phyloP scores from a whole-genome alignment of 805 yeast genomes.

The Groenewaldozyma salmanticensis region DNA sequence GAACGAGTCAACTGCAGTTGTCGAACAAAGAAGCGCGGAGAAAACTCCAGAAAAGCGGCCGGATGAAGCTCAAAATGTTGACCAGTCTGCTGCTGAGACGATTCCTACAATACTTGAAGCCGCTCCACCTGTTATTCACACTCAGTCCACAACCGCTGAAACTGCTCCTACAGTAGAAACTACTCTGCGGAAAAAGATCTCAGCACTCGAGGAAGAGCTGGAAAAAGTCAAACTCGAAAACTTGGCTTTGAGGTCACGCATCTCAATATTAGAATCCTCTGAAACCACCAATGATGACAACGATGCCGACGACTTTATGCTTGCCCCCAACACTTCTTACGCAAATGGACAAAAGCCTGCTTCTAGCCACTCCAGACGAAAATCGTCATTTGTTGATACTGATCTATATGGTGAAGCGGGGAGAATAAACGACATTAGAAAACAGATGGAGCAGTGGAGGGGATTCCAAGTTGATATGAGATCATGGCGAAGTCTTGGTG shows the following conservation, averaged over 20 bases:
- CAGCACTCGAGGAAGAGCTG: constrained; percentile 23
- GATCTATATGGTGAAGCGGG: constrained; percentile 39
- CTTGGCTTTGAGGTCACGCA: not conserved
- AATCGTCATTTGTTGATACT: constrained; percentile 25
- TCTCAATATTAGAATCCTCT: constrained; percentile 7
- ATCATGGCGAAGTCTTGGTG: constrained; percentile 62
- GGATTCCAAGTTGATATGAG: constrained; percentile 85
- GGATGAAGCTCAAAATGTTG: no score
- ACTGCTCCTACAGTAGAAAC: no score
- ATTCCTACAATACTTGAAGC: no score
- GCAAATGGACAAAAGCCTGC: constrained; percentile 4
- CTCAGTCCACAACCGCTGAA: no score
- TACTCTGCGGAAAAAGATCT: no score
- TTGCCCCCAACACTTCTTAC: constrained; percentile 1
- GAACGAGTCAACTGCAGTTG: no score
- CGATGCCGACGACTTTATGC: constrained; percentile 1
- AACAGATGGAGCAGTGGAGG: constrained; percentile 61
- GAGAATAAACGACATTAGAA: constrained; percentile 36
- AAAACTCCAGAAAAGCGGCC: no score
- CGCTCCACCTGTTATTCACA: no score
- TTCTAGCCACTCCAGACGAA: constrained; percentile 5
- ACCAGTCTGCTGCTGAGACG: no score
- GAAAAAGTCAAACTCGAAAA: constrained; percentile 7
- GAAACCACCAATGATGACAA: not conserved
- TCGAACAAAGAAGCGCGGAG: no score